These are phyloP conservation scores for Phytopythium sindhum DNA, from an alignment of 352 stramenopile species.

Conservation along the genomic window DNA sequence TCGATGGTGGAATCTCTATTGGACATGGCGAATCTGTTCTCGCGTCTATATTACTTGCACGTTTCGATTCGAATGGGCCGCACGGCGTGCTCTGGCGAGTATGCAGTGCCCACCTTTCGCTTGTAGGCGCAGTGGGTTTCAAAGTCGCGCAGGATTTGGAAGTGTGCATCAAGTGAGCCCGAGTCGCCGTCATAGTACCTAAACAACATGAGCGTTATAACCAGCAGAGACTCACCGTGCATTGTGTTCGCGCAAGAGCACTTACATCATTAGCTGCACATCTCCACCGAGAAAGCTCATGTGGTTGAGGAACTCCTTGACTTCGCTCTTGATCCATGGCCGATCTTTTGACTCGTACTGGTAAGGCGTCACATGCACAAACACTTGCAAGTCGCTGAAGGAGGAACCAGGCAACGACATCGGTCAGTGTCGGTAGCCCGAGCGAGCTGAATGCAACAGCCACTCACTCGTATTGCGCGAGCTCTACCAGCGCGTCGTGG, in stretches of 20 bases:
- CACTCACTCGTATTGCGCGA: constrained; percentile 36
- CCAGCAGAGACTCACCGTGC: background rate
- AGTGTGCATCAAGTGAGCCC: constrained; percentile 31
- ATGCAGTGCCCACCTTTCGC: constrained; percentile 17
- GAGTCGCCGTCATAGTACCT: constrained; percentile 39
- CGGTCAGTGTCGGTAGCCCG: constrained; percentile 1
- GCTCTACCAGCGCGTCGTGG: constrained; percentile 26
- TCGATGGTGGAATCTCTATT: too few species aligned
- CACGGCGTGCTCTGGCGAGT: constrained; percentile 31
- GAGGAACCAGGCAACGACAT: background rate
- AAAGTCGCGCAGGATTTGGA: constrained; percentile 39
- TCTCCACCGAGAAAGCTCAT: constrained; percentile 26
- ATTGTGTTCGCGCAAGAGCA: background rate
- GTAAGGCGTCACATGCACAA: constrained; percentile 68
- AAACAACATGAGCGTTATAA: background rate
- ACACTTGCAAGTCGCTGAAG: constrained; percentile 32
- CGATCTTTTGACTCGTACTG: constrained; percentile 41
- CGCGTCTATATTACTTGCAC: constrained; percentile 24
- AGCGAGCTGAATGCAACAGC: background rate
- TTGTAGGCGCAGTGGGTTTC: constrained; percentile 20
- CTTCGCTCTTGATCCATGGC: constrained; percentile 55
- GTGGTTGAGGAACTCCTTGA: constrained; percentile 37
- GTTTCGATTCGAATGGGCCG: constrained; percentile 26
- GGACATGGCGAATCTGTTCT: background rate
- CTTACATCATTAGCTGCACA: constrained; percentile 42